Percentiles rank a stretch among this genome's conserved stretches.
phyloP scores from a whole-genome alignment of 73 alveolate species.

The Paramecium caudatum region DNA sequence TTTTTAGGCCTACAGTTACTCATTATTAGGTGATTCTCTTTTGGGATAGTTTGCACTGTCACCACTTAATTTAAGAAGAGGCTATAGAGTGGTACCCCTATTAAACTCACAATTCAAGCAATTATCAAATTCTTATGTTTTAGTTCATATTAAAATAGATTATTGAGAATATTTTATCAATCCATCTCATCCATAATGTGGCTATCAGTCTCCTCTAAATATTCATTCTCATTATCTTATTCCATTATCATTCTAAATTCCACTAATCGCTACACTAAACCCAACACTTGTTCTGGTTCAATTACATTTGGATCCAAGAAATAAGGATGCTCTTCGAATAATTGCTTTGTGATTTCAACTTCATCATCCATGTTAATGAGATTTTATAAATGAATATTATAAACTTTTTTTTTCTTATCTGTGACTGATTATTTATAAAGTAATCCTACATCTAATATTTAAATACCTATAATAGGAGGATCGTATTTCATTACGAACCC shows the following conservation, averaged over 20 bases:
- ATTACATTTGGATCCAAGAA: conserved; percentile 50
- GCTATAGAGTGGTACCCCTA: conserved; percentile 33
- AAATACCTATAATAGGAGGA: conserved; percentile 62
- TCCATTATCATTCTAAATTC: conserved; percentile 19
- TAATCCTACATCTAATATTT: conserved; percentile 2
- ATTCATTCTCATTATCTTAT: not conserved
- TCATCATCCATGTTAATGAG: conserved; percentile 50
- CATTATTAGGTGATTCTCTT: conserved; percentile 5
- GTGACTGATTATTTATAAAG: not conserved
- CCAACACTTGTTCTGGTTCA: conserved; percentile 57
- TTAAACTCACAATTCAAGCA: conserved; percentile 30
- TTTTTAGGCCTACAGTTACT: conserved; percentile 44
- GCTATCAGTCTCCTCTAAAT: conserved; percentile 45
- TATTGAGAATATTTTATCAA: not conserved
- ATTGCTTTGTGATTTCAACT: conserved; percentile 31
- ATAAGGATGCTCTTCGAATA: conserved; percentile 59
- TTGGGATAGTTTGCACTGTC: conserved; percentile 5
- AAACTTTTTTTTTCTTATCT: conserved; percentile 54
- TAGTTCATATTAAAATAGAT: conserved; percentile 27
- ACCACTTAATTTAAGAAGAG: conserved; percentile 11
- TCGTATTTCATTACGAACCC: conserved; percentile 57
- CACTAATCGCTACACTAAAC: conserved; percentile 45
- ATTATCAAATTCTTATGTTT: not conserved
- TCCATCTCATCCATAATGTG: conserved; percentile 39
- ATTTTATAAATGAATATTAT: conserved; percentile 55